Conservation (phyloP, 352 stramenopile species). For the Phytophthora syringae region DNA sequence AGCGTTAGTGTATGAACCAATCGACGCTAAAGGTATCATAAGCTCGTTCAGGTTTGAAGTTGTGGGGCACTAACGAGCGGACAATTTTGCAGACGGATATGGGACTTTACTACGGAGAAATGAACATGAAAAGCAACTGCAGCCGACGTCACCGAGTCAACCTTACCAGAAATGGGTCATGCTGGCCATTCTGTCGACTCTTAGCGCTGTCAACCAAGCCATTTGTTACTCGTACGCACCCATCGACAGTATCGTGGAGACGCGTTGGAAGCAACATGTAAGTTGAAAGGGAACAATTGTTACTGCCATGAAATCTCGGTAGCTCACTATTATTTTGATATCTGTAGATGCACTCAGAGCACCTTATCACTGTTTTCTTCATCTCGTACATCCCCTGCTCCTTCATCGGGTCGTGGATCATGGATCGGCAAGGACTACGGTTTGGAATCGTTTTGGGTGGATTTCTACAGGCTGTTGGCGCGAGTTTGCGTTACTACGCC, state of each 20-base stretch:
- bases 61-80: not conserved
- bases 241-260: slow-evolving; percentile 60
- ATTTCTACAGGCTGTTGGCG: slow-evolving; percentile 54
- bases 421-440: slow-evolving; percentile 68
- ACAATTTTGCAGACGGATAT: not conserved
- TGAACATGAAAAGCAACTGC: not conserved
- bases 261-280: slow-evolving; percentile 54
- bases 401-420: slow-evolving; percentile 79
- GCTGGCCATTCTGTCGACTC: slow-evolving; percentile 62
- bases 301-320: not conserved
- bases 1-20: slow-evolving; percentile 7
- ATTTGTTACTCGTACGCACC: slow-evolving; percentile 82
- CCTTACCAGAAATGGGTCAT: slow-evolving; percentile 64
- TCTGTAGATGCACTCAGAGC: slow-evolving; percentile 60
- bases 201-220: slow-evolving; percentile 45
- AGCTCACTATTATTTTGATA: not conserved
- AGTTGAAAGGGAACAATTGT: no score
- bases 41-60: no score
- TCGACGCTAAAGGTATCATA: slow-evolving; percentile 24
- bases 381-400: slow-evolving; percentile 79
- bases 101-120: slow-evolving; percentile 6
- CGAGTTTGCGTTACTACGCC: slow-evolving; percentile 49
- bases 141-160: not conserved
- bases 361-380: slow-evolving; percentile 83
- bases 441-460: slow-evolving; percentile 66